A percentile compares a stretch with the other conserved stretches of the same genome.
These are phyloP conservation scores for Oryza rufipogon DNA, from an alignment of 176 grass and related monocot genomes.

Conservation along the genomic window DNA sequence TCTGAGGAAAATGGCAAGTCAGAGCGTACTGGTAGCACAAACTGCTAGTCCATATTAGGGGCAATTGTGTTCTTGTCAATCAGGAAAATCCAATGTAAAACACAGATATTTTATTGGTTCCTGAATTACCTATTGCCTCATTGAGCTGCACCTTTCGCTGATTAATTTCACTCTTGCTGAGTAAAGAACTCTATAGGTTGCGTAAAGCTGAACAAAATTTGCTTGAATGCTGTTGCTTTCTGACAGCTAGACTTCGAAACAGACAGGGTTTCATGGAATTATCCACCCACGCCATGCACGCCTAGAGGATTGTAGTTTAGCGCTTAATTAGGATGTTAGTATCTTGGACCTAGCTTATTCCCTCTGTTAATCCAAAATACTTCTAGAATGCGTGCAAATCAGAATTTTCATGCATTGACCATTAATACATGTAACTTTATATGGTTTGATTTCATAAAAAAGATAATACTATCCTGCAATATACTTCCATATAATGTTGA, in stretches of 20 bases:
- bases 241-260: slow-evolving; percentile 5
- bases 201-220: not conserved
- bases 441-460: not conserved
- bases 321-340: too few species aligned
- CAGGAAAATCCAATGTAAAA: not conserved
- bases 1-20: not conserved
- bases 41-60: too few species aligned
- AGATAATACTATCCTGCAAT: not conserved
- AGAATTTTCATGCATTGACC: not conserved
- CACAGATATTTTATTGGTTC: not conserved
- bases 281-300: not conserved
- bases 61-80: not conserved
- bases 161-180: not conserved
- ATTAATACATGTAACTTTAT: not conserved
- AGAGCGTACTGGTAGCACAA: not conserved
- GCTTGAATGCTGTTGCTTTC: slow-evolving; percentile 22
- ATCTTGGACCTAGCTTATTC: not conserved
- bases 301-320: not conserved
- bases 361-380: not conserved
- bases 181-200: not conserved
- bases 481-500: not conserved
- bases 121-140: not conserved
- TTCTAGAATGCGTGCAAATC: not conserved
- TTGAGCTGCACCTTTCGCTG: not conserved
- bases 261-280: not conserved